Evolutionary conservation across 805 yeast genomes (phyloP), one percentile per base, ranked within the genome.

Genomic region (Pichia exigua): DNA sequence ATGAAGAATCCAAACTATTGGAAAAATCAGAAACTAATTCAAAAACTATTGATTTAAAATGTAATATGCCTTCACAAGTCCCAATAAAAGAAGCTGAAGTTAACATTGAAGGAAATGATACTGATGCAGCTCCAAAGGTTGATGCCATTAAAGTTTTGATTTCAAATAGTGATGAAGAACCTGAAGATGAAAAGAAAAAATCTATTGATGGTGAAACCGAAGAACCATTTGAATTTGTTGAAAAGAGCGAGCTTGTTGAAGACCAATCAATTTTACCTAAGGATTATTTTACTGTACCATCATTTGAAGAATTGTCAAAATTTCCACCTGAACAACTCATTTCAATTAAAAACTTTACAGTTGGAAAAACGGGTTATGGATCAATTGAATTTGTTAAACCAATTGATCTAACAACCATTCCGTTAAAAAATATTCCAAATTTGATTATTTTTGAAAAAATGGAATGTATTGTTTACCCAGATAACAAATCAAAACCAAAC

Each of bases 241-340:
- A 50, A 20, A 44, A 51, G 30, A 46, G 44, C 3, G 43, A 42
- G n/a, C 8, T 10, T 26, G 32, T 17, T 11, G 28, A 42, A 42
- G 49, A 43, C 10, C 20, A 39, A 18, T 48, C 12, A 44, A 47
- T 24, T 2, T 53, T 65, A 47, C 66, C 81, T 15, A 79, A 85
- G 46, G 96, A 91, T 7, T 94, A 91, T 69, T 94, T 94, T 87
- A 84, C 83, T 49, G 79, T 87, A 7, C 99, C 99, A 18, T 73
- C 89, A 2, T 62, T 84, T 40, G 77, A 81, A 6, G 82, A 82
- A 46, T 70, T 94, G 48, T 75, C 77, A 50, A 67, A 73, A 18
- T 73, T 79, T 75, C 66, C 88, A 0, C 72, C 87, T 40, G 68
- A 80, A 11, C 84, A 88, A 54, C 75, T 89, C 47, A 80, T 85